Percentiles rank a stretch among this genome's conserved stretches.
Conservation (phyloP, 305 asterid genomes). For the Coffea humblotiana region DNA sequence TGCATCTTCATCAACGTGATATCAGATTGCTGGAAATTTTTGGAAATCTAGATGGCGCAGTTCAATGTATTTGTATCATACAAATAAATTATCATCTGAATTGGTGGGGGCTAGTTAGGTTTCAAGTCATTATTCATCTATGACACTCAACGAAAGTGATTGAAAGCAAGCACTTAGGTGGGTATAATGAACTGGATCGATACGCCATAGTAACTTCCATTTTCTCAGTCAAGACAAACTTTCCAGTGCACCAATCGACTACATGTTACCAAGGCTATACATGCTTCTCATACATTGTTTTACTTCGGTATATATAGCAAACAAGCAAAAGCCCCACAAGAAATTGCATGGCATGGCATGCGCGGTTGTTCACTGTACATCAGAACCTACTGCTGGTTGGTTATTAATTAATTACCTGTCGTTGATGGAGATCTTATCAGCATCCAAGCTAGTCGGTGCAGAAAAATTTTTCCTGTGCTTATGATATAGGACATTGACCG, state of each 20-base stretch:
- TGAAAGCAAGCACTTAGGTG: not conserved
- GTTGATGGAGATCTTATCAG: not conserved
- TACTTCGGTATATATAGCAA: not conserved
- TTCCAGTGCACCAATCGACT: not conserved
- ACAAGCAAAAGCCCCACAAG: not conserved
- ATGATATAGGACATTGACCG: not conserved
- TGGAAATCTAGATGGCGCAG: not conserved
- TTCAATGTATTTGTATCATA: not conserved
- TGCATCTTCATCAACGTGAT: not conserved
- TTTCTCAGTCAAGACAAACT: not conserved
- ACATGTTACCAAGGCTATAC: not conserved
- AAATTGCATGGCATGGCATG: not conserved
- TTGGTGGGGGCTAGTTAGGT: constrained; percentile 25
- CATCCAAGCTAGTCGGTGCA: not conserved
- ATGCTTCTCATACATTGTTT: not conserved
- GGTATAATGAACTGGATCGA: not conserved
- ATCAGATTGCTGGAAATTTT: too few species aligned
- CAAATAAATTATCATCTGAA: not conserved
- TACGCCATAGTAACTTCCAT: not conserved
- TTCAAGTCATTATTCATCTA: constrained; percentile 15
- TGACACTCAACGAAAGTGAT: constrained; percentile 24
- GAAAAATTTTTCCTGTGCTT: too few species aligned
- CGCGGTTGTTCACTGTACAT: not conserved
- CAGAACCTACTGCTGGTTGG: too few species aligned
- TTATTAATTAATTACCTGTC: not conserved